Conservation (phyloP, 2,329 filamentous ascomycete species). For the Pyricularia pennisetigena region DNA sequence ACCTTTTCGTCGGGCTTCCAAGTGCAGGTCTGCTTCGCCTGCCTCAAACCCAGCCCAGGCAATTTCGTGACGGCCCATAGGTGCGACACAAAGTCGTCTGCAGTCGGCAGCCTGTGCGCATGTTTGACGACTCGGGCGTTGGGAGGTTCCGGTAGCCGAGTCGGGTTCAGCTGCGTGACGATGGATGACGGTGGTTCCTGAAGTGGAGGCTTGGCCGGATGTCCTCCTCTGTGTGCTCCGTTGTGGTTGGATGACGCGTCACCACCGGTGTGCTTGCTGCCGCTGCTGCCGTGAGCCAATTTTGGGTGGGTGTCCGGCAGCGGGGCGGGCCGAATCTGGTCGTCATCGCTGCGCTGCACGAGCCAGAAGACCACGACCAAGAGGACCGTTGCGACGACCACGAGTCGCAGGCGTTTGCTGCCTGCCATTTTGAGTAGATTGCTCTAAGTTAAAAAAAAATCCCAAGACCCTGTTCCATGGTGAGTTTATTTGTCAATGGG, state of each 20-base stretch:
- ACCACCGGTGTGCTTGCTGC: neutral
- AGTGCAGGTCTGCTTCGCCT: conserved; percentile 8
- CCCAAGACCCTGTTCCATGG: neutral
- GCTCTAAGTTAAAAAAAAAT: neutral
- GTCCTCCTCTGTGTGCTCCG: neutral
- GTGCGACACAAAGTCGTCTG: conserved; percentile 8
- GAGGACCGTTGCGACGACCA: neutral
- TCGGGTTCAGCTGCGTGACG: neutral
- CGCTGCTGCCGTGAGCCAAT: neutral
- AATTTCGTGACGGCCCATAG: conserved; percentile 6
- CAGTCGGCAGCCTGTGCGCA: conserved; percentile 6
- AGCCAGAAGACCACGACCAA: neutral
- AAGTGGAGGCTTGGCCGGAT: neutral
- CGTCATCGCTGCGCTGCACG: neutral
- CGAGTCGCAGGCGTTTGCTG: neutral
- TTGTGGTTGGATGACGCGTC: neutral
- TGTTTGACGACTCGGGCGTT: conserved; percentile 2
- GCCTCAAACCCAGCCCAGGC: conserved; percentile 3
- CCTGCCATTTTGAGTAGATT: neutral
- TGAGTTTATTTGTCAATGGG: neutral
- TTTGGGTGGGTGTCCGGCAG: neutral
- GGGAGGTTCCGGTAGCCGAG: neutral
- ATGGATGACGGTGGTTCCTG: neutral
- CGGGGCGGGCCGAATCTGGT: neutral
- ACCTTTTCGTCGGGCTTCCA: conserved; percentile 7